A percentile compares a stretch with the other conserved stretches of the same genome.
phyloP scores from a whole-genome alignment of 2,329 filamentous ascomycete genomes.

The Colletotrichum neosansevieriae region DNA sequence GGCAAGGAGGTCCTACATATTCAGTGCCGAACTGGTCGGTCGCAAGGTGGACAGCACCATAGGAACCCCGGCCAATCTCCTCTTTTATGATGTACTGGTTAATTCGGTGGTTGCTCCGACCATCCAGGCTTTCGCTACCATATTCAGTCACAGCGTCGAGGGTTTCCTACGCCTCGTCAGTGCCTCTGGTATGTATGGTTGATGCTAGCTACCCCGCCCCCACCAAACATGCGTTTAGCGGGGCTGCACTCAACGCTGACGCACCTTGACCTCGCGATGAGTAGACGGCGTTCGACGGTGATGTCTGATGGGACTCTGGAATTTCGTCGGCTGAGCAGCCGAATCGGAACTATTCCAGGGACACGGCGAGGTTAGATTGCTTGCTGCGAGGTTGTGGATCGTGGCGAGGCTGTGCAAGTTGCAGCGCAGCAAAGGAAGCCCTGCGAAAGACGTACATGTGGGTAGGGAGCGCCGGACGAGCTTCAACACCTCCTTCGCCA shows the following conservation, averaged over 20 bases:
- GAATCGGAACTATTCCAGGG: slow-evolving; percentile 36
- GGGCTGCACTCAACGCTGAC: slow-evolving; percentile 19
- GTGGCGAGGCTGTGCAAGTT: slow-evolving; percentile 41
- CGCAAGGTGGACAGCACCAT: slow-evolving; percentile 91
- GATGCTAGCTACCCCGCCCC: slow-evolving; percentile 32
- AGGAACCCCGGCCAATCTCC: slow-evolving; percentile 97
- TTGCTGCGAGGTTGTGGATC: slow-evolving; percentile 28
- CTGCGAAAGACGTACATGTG: slow-evolving; percentile 55
- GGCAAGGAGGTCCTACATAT: slow-evolving; percentile 74
- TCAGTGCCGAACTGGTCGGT: slow-evolving; percentile 91
- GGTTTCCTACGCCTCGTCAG: slow-evolving; percentile 74
- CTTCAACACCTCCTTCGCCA: slow-evolving; percentile 29
- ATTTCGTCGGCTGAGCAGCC: slow-evolving; percentile 48
- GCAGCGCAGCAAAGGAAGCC: slow-evolving; percentile 24
- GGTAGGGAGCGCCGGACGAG: slow-evolving; percentile 51
- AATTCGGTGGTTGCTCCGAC: slow-evolving; percentile 83
- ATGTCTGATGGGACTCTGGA: slow-evolving; percentile 67
- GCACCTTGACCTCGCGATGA: slow-evolving; percentile 69
- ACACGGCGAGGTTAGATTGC: slow-evolving; percentile 31
- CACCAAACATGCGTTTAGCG: slow-evolving; percentile 40
- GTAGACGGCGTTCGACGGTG: slow-evolving; percentile 69
- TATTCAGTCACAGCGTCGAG: slow-evolving; percentile 91
- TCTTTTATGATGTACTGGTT: slow-evolving; percentile 96
- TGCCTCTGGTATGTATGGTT: slow-evolving; percentile 2
- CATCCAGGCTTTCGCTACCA: slow-evolving; percentile 85